Evolutionary conservation across 2,329 filamentous ascomycete genomes (phyloP).

Genomic region (Bipolaris cookei): DNA sequence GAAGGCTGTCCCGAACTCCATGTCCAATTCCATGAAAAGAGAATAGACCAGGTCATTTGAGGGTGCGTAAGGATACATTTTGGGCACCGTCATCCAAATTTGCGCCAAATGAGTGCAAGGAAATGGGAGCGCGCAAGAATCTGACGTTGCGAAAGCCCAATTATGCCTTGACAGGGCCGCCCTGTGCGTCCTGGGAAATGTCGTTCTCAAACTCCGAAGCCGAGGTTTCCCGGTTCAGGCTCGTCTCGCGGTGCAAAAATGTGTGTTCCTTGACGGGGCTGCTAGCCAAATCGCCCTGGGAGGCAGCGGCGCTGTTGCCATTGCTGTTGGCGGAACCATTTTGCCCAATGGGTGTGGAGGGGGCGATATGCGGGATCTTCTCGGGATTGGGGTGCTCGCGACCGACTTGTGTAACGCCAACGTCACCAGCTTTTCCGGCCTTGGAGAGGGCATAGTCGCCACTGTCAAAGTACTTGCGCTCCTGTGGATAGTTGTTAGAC

Average conservation of each 20-base stretch:
- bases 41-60: constrained; percentile 22
- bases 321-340: constrained; percentile 38
- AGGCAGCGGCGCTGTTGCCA: constrained; percentile 36
- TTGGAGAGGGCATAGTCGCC: constrained; percentile 97
- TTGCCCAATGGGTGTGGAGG: constrained; percentile 60
- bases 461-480: constrained; percentile 96
- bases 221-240: constrained; percentile 76
- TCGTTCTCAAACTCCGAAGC: constrained; percentile 64
- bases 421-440: constrained; percentile 93
- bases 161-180: constrained; percentile 30
- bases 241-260: constrained; percentile 84
- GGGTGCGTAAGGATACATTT: constrained; percentile 28
- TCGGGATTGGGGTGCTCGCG: constrained; percentile 93
- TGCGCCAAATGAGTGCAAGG: constrained; percentile 11
- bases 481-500: constrained; percentile 54
- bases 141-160: neutral
- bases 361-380: constrained; percentile 89
- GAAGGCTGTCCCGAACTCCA: constrained; percentile 26
- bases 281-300: constrained; percentile 58
- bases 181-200: constrained; percentile 13
- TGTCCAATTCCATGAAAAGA: constrained; percentile 16
- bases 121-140: constrained; percentile 8
- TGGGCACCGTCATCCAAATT: constrained; percentile 16
- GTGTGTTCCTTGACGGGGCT: constrained; percentile 92
- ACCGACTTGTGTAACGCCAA: constrained; percentile 91